Base-by-base conservation (phyloP, 257 asterid genomes). In the Handroanthus guayacan region DNA sequence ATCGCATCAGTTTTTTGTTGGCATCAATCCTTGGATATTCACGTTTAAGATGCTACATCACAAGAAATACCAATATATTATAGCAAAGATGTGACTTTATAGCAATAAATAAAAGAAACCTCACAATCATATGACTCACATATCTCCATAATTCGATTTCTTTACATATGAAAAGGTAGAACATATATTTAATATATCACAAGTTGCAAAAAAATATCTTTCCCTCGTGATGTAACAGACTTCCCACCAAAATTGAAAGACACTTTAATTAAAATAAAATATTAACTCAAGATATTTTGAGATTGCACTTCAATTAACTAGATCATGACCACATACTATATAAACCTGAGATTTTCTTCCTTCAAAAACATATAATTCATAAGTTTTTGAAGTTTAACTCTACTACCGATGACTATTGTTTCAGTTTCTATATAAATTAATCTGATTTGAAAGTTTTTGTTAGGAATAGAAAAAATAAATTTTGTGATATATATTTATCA, bases 181-280 rank as follows among this genome's bases (percentile, higher is more conserved):
- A 60, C 11, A 60, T n/a, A 12, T 58, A 34, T 61, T 3, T 34
- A 25, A 37, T 54, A 18, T 16, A 54, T 38, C n/a, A 2, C 65
- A 70, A 54, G 75, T 38, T 38, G 61, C 52, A n/a, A 38, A 4
- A 54, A 17, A 69, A 70, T 37, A 36, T 52, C 10, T 47, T 54
- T 12, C 37, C 67, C 17, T 6, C 67, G 45, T 34, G 25, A 61
- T 61, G 9, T 12, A 41, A 41, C 20, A 38, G 67, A 71, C 56
- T 2, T 18, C 36, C 67, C 55, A 56, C 56, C 76, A 55, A 56
- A 34, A 14, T 8, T 51, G 18, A 12, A 11, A 31, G 6, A 69
- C 31, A 25, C 31, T 25, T 25, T 25, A 5, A 1, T 55, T 12
- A 3, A 55, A 55, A 14, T 16, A 55, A 17, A 17, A 55, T 55